phyloP scores from a whole-genome alignment of 2,329 filamentous ascomycete species.

The Pseudogymnoascus sp. region DNA sequence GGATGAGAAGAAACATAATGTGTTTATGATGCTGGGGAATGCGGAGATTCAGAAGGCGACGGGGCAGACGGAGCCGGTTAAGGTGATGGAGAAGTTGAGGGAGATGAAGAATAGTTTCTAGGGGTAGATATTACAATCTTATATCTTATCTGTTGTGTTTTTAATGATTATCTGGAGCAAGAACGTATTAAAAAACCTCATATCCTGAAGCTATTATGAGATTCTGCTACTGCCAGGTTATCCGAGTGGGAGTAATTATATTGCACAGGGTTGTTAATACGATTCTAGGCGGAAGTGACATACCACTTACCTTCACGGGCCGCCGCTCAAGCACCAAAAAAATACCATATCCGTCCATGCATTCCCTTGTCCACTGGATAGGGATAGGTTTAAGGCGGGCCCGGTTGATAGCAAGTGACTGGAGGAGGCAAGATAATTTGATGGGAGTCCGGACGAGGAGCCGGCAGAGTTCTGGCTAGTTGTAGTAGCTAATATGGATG shows the following conservation, averaged over 20 bases:
- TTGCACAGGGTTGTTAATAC: too few relatives aligned
- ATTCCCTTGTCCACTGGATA: too few relatives aligned
- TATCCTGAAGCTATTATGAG: background rate
- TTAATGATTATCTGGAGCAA: background rate
- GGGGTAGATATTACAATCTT: background rate
- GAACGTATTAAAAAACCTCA: background rate
- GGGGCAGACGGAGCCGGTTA: conserved; percentile 68
- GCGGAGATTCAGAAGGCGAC: conserved; percentile 76
- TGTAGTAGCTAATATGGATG: background rate
- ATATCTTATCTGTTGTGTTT: background rate
- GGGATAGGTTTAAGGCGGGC: too few relatives aligned
- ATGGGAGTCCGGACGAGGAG: background rate
- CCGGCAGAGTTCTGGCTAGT: background rate
- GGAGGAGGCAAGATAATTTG: background rate
- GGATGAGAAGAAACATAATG: conserved; percentile 95
- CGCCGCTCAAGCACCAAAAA: too few relatives aligned
- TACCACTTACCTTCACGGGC: too few relatives aligned
- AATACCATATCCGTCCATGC: too few relatives aligned
- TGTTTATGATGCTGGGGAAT: conserved; percentile 91
- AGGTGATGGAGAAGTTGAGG: conserved; percentile 77
- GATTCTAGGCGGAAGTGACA: too few relatives aligned
- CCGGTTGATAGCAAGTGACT: too few relatives aligned
- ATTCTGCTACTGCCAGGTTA: background rate
- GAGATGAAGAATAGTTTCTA: conserved; percentile 71
- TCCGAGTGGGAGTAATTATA: background rate